phyloP scores from a whole-genome alignment of 768 basidiomycete species.

The Daedalea quercina region DNA sequence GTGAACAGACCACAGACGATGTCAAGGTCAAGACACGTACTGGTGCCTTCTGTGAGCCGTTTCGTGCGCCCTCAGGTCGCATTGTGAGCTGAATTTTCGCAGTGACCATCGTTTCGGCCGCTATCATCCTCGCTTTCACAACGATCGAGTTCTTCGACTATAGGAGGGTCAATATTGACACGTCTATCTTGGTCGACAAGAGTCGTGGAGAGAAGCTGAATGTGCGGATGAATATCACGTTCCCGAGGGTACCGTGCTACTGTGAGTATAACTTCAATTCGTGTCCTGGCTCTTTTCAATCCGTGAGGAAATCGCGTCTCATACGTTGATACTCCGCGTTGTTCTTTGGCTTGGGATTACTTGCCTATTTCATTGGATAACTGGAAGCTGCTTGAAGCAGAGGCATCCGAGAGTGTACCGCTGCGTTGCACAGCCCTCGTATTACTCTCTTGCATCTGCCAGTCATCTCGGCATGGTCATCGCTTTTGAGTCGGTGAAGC shows the following conservation, averaged over 20 bases:
- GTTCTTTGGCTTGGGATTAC: too few species aligned
- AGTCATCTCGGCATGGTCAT: too few species aligned
- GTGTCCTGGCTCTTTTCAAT: neutral
- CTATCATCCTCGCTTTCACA: conserved; percentile 88
- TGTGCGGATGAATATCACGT: conserved; percentile 87
- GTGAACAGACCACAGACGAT: conserved; percentile 87
- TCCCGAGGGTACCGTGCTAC: conserved; percentile 96
- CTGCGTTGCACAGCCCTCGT: too few species aligned
- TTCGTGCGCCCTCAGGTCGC: neutral
- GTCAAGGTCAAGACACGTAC: conserved; percentile 98
- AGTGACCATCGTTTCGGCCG: conserved; percentile 91
- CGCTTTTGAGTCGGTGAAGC: too few species aligned
- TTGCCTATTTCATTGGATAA: too few species aligned
- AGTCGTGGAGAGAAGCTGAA: conserved; percentile 92
- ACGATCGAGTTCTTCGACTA: conserved; percentile 97
- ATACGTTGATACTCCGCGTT: too few species aligned
- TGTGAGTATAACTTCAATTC: conserved; percentile 46
- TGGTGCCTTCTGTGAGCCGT: conserved; percentile 72
- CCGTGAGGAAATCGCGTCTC: neutral
- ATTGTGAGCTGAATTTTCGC: neutral
- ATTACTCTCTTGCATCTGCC: too few species aligned
- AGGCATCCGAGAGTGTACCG: too few species aligned
- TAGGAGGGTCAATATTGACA: conserved; percentile 77
- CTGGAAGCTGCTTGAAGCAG: too few species aligned
- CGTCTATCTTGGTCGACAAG: conserved; percentile 91